Evolutionary conservation across 164 flowering plant species (phyloP).

Genomic region (Piper betle): DNA sequence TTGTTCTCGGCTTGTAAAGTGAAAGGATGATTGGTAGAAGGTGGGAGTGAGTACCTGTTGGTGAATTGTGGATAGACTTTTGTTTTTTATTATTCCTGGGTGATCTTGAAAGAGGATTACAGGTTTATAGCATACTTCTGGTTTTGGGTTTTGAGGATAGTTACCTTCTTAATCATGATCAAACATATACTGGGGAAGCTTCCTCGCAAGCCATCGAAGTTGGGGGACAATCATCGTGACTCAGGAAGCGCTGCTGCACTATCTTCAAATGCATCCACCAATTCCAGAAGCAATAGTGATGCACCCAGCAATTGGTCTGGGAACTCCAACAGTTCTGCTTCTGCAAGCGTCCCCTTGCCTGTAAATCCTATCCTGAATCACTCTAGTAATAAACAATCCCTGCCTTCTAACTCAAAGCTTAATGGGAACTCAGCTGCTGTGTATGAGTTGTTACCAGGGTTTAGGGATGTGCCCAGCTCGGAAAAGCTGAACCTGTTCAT

Average conservation of each 20-base stretch:
- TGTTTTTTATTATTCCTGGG: too few relatives aligned
- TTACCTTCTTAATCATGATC: constrained; percentile 22
- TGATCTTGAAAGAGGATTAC: not conserved
- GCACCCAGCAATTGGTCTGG: constrained; percentile 13
- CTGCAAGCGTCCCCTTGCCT: constrained; percentile 12
- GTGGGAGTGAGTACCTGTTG: too few relatives aligned
- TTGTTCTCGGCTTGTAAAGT: not conserved
- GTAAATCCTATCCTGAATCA: constrained; percentile 14
- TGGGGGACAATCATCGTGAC: constrained; percentile 22
- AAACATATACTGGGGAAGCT: constrained; percentile 50
- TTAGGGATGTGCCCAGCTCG: constrained; percentile 57
- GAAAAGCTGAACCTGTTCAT: constrained; percentile 32
- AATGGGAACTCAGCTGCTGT: constrained; percentile 20
- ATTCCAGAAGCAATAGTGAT: constrained; percentile 24
- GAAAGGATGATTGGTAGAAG: not conserved
- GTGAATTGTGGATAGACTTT: too few relatives aligned
- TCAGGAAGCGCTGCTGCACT: constrained; percentile 9
- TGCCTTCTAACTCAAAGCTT: constrained; percentile 12
- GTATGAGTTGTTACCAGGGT: constrained; percentile 57
- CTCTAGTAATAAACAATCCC: constrained; percentile 10
- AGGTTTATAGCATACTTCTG: not conserved
- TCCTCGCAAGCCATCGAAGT: constrained; percentile 47
- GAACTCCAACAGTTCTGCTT: constrained; percentile 10
- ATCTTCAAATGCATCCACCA: constrained; percentile 14
- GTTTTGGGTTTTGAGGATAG: not conserved